Percentiles rank a stretch among this genome's conserved stretches.
Conservation (phyloP, 1,139 yeast species). For the Petasospora rhodanensis region DNA sequence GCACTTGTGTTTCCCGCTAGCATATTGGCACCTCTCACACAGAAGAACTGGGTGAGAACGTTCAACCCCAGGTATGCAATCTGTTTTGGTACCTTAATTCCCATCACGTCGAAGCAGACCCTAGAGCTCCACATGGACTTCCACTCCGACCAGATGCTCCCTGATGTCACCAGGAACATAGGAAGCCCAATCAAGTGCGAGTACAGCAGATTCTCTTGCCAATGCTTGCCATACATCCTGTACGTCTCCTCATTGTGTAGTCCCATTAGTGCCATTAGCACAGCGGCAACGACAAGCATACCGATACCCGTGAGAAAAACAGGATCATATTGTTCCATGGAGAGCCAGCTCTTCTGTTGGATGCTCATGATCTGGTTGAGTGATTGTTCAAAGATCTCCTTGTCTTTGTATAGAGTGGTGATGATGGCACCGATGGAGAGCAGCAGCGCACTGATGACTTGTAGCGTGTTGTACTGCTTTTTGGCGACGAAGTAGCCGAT, state of each 20-base stretch:
- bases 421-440: slow-evolving; percentile 55
- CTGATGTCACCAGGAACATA: slow-evolving; percentile 36
- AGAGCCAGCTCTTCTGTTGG: slow-evolving; percentile 15
- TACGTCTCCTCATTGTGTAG: slow-evolving; percentile 50
- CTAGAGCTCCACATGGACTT: slow-evolving; percentile 20
- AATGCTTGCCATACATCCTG: slow-evolving; percentile 47
- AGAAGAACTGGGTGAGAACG: slow-evolving; percentile 56
- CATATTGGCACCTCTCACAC: slow-evolving; percentile 64
- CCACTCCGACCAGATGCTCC: slow-evolving; percentile 18
- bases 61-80: slow-evolving; percentile 37
- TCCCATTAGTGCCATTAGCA: slow-evolving; percentile 51
- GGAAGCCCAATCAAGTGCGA: slow-evolving; percentile 57
- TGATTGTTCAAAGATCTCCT: slow-evolving; percentile 24
- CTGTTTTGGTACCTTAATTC: slow-evolving; percentile 19
- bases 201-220: slow-evolving; percentile 65
- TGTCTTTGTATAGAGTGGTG: slow-evolving; percentile 34
- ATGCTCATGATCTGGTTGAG: too few relatives aligned
- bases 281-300: slow-evolving; percentile 42
- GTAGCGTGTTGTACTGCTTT: slow-evolving; percentile 42
- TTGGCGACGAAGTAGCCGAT: slow-evolving; percentile 46
- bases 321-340: slow-evolving; percentile 16
- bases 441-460: slow-evolving; percentile 46
- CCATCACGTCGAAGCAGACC: slow-evolving; percentile 15
- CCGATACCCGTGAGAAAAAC: slow-evolving; percentile 39
- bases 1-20: slow-evolving; percentile 56